A percentile compares a stretch with the other conserved stretches of the same genome.
These are phyloP conservation scores for Lentinus brumalis DNA, from an alignment of 768 basidiomycete genomes.

Conservation along the genomic window DNA sequence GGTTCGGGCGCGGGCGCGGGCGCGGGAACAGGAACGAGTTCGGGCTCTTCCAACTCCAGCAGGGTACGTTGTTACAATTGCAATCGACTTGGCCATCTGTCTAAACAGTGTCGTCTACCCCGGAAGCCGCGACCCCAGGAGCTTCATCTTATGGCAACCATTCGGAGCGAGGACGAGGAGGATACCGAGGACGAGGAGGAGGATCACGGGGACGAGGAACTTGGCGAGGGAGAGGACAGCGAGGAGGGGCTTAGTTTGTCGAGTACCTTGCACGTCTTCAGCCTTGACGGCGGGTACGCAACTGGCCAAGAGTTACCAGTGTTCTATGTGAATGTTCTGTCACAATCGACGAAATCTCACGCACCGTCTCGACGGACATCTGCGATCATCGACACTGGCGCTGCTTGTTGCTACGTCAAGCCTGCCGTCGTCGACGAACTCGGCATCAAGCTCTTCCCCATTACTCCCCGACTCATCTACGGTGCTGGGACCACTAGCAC, in stretches of 20 bases:
- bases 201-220: background rate
- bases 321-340: background rate
- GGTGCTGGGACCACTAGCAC: background rate
- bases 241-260: background rate
- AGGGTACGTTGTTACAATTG: slow-evolving; percentile 2
- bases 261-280: background rate
- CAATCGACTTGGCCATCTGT: slow-evolving; percentile 3
- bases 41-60: background rate
- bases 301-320: no score
- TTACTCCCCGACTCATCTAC: background rate
- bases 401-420: slow-evolving; percentile 2
- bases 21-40: background rate
- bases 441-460: background rate
- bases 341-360: background rate
- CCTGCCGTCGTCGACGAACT: background rate
- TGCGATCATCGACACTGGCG: slow-evolving; percentile 8
- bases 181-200: background rate
- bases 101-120: slow-evolving; percentile 1
- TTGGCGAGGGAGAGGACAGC: background rate
- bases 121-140: slow-evolving; percentile 6
- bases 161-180: background rate
- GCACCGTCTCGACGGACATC: background rate
- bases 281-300: background rate
- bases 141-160: background rate
- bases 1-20: no score